Evolutionary conservation across 2,329 filamentous ascomycete species (phyloP).

Genomic region (Dothiorella sarmentorum): DNA sequence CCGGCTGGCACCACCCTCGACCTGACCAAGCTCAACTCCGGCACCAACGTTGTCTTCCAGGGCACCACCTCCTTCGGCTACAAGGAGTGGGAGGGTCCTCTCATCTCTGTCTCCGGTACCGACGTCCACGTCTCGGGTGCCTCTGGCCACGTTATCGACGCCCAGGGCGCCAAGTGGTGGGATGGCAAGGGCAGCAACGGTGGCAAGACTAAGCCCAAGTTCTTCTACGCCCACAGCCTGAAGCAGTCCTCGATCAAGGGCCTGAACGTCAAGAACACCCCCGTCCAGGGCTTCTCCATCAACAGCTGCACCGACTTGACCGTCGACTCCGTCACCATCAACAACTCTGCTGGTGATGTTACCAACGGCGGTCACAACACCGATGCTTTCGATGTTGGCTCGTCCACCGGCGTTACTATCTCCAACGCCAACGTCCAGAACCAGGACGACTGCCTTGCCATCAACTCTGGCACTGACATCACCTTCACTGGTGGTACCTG

Average conservation of each 20-base stretch:
- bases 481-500: slow-evolving; percentile 29
- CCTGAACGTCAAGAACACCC: slow-evolving; percentile 54
- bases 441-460: slow-evolving; percentile 55
- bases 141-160: slow-evolving; percentile 36
- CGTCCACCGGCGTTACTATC: slow-evolving; percentile 45
- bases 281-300: slow-evolving; percentile 48
- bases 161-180: slow-evolving; percentile 43
- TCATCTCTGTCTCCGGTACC: slow-evolving; percentile 40
- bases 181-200: slow-evolving; percentile 47
- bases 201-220: slow-evolving; percentile 32
- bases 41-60: slow-evolving; percentile 25
- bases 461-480: slow-evolving; percentile 47
- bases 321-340: slow-evolving; percentile 48
- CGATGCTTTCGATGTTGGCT: slow-evolving; percentile 52
- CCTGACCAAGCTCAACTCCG: slow-evolving; percentile 50
- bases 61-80: slow-evolving; percentile 35
- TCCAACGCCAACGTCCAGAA: slow-evolving; percentile 47
- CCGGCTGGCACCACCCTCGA: slow-evolving; percentile 48
- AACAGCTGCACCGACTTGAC: slow-evolving; percentile 39
- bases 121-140: slow-evolving; percentile 40
- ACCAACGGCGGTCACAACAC: slow-evolving; percentile 40
- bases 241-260: slow-evolving; percentile 35
- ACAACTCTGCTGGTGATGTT: slow-evolving; percentile 49
- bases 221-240: slow-evolving; percentile 21
- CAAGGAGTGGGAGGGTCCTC: slow-evolving; percentile 37